These are phyloP conservation scores for Euphorbia pulcherrima DNA, from an alignment of 345 rosid species.

Conservation along the genomic window DNA sequence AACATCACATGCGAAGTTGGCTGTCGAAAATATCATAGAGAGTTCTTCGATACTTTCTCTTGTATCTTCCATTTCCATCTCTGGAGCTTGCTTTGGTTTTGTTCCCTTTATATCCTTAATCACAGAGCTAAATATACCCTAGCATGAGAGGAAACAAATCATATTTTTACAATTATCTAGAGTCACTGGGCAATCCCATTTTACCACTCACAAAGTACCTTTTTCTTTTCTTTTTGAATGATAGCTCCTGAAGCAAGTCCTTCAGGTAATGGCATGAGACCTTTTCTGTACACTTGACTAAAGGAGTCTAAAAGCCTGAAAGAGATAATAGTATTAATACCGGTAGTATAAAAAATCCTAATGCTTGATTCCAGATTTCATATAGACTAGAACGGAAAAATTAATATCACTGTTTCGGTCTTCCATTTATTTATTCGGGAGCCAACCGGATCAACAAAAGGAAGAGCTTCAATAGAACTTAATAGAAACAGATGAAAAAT, in stretches of 20 bases:
- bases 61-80: slow-evolving; percentile 56
- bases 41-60: slow-evolving; percentile 68
- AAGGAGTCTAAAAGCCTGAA: slow-evolving; percentile 53
- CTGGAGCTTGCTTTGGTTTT: slow-evolving; percentile 49
- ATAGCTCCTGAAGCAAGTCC: slow-evolving; percentile 28
- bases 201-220: slow-evolving; percentile 31
- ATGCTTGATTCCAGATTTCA: too few relatives aligned
- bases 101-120: slow-evolving; percentile 42
- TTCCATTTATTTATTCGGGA: not conserved
- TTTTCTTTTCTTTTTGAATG: slow-evolving; percentile 69
- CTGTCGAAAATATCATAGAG: slow-evolving; percentile 44
- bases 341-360: too few relatives aligned
- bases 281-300: slow-evolving; percentile 56
- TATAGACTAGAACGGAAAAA: not conserved
- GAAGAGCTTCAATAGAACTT: not conserved
- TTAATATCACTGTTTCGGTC: not conserved
- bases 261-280: slow-evolving; percentile 32
- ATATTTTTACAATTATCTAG: not conserved
- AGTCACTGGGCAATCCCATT: not conserved
- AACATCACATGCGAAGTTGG: slow-evolving; percentile 45
- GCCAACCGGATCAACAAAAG: not conserved
- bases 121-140: slow-evolving; percentile 93
- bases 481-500: not conserved
- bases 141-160: slow-evolving; percentile 12
- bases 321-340: not conserved